Percentiles rank a stretch among this genome's conserved stretches.
Evolutionary conservation across 768 basidiomycete genomes (phyloP).

Genomic region (Phallus indusiatus): DNA sequence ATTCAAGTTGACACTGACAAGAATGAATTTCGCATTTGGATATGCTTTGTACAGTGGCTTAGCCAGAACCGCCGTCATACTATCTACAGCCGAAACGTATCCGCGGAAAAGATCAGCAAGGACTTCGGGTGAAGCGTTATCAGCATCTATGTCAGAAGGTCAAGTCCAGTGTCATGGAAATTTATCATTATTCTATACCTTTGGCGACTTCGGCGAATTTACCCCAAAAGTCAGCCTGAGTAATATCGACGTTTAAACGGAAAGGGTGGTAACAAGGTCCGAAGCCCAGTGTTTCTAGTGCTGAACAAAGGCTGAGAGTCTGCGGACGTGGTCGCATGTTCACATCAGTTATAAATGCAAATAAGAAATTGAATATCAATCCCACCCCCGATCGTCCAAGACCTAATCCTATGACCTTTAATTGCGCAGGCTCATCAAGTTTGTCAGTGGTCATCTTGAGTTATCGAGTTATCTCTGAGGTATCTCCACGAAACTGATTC

Average conservation of each 20-base stretch:
- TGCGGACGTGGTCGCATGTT: neutral
- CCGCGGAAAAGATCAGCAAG: neutral
- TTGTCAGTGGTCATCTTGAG: neutral
- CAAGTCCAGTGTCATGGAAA: no score
- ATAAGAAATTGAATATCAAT: neutral
- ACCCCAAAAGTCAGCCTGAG: neutral
- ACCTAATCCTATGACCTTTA: neutral
- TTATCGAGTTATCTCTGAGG: no score
- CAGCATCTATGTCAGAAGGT: neutral
- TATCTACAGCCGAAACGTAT: neutral
- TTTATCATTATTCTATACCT: neutral
- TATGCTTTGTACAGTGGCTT: conserved; percentile 1
- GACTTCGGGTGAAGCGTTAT: neutral
- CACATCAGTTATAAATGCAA: neutral
- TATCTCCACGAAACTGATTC: no score
- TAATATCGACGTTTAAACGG: neutral
- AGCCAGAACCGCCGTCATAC: neutral
- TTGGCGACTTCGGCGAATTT: neutral
- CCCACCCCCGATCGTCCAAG: neutral
- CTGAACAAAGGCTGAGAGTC: neutral
- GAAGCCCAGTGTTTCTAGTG: neutral
- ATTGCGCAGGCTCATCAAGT: neutral
- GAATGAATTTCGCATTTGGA: conserved; percentile 8
- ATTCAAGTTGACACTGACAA: neutral
- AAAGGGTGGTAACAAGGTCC: neutral